A percentile compares a stretch with the other conserved stretches of the same genome.
phyloP scores from a whole-genome alignment of 106 monocot genomes.

The Platanthera guangdongensis region DNA sequence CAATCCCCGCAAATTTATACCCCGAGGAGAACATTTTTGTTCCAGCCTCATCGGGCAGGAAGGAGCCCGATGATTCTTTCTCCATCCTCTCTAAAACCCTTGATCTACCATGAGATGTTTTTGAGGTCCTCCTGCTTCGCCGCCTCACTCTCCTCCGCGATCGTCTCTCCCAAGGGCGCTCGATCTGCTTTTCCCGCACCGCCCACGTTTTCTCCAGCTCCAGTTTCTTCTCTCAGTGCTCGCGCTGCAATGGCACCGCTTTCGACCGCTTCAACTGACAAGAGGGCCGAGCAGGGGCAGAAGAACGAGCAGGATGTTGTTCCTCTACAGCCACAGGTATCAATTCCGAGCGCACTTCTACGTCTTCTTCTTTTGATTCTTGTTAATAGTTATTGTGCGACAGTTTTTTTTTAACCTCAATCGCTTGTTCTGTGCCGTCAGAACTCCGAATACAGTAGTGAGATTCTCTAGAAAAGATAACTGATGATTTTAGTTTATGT shows the following conservation, averaged over 20 bases:
- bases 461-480: not conserved
- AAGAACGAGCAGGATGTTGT: not conserved
- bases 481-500: not conserved
- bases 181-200: not conserved
- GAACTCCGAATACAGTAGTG: not conserved
- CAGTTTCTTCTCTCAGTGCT: not conserved
- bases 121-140: not conserved
- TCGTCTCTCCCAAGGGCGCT: not conserved
- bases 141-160: not conserved
- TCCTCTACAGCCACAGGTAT: not conserved
- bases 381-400: not conserved
- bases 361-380: not conserved
- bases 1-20: no score
- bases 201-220: not conserved
- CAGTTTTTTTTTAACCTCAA: not conserved
- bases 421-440: not conserved
- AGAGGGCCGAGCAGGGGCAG: not conserved
- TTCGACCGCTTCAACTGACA: not conserved
- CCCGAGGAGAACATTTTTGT: no score
- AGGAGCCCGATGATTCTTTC: not conserved
- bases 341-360: not conserved
- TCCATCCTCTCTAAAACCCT: not conserved
- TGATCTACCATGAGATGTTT: not conserved
- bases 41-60: not conserved
- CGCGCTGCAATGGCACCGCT: slow-evolving; percentile 3